Base-by-base conservation (phyloP, 2,329 filamentous ascomycete genomes). In the Fusarium sp. region DNA sequence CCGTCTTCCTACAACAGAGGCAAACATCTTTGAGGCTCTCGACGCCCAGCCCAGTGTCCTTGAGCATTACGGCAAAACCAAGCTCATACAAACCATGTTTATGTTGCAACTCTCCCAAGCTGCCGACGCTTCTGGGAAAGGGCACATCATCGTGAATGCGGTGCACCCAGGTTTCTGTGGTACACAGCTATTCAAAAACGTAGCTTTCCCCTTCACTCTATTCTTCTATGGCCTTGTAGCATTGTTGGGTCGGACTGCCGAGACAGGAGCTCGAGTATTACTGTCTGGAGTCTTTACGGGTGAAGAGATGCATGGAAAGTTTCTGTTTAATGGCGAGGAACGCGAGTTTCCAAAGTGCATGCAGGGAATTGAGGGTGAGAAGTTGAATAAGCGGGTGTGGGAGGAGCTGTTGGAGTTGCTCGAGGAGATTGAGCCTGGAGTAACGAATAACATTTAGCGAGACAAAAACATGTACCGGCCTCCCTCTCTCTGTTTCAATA, bases 351-450 rank as follows among this genome's bases (percentile, higher is more conserved):
- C 77, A 7, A 52, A 57, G 12, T 41, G 65, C 8, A 76, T 79
- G 72, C 54, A 69, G 9, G 76, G 82, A 7, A 74, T 78, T 7
- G 77, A 82, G 34, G 84, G 83, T 1, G 69, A 73, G 39, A 55
- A 75, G 53, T 62, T 76, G 55, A 81, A 81, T 60, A 70, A 74
- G 46, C 79, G 75, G 60, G 73, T 84, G 4, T 86, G 79, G 73
- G 76, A 70, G 18, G 83, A 86, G 75, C 65, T 86, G 68, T 48
- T 81, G 64, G 78, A 69, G 13, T 75, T 82, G 21, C 56, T 86
- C 30, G 82, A 85, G 51, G 76, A 53, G 5, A 78, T 85, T 31
- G 77, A 83, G 63, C 80, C 81, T 1, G 81, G 80, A 0, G 70
- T 84, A 16, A 74, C 68, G 10, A 68, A 71, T 28, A 79, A 79